Base-by-base conservation (phyloP, 2,329 filamentous ascomycete genomes). In the Didymella pomorum region DNA sequence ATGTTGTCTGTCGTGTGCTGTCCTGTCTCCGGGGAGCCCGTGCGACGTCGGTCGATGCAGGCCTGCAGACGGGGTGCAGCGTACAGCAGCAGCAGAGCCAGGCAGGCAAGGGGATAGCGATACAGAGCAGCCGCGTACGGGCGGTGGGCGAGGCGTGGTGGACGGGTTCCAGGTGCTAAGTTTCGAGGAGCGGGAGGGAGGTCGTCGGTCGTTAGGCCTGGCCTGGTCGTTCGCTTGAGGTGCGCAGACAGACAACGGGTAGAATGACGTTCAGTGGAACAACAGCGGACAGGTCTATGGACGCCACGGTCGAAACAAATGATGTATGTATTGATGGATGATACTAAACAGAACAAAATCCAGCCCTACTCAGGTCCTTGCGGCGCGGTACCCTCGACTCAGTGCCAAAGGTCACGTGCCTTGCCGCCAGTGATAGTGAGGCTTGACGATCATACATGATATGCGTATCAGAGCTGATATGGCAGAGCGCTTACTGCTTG, bases 1-100 rank as follows among this genome's bases (percentile, higher is more conserved):
- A 16, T 44, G 43, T 25, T 29, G 52, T 58, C 64, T 57, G 72
- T 74, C 73, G 74, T 73, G 74, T 74, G 74, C 72, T 71, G 71
- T 66, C 50, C 42, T 42, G 50, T 58, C 51, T 69, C 58, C 70
- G 65, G 69, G 60, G 58, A 63, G 69, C 57, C 68, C 62, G 74
- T 70, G 72, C 72, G 68, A 71, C 68, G 71, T 62, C 66, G 65
- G 66, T 60, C 53, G 57, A 55, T 50, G 50, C 54, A 52, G 39
- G 50, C 42, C 50, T 53, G 56, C 56, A 50, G 51, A 54, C 18
- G 55, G 37, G 41, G 52, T 55, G 52, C 57, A 48, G 52, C 46
- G 47, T 49, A 44, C 57, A 52, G 57, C 64, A 52, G 52, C 63
- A 64, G 29, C 29, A 31, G 63, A 58, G 52, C 59, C 61, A 56